Base-by-base conservation (phyloP, 1,139 yeast genomes). In the Debaryomyces fabryi region DNA sequence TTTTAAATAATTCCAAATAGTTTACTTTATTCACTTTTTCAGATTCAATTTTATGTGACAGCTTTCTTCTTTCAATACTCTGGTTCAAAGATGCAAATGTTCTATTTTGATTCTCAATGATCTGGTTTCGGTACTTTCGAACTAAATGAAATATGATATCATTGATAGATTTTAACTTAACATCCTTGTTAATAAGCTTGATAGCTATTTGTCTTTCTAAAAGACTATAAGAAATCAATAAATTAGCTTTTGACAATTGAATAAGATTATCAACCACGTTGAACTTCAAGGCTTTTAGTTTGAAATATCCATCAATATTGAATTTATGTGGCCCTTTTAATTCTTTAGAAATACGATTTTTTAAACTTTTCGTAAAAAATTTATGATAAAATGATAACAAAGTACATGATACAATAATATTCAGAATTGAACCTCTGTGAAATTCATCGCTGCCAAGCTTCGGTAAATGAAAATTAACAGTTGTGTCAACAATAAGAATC, bases 131-230 rank as follows among this genome's bases (percentile, higher is more conserved):
- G 10, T 73, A 51, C 47, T 65, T 66, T 47, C 77, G 57, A 1
- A 72, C 69, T 29, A 74, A 56, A 39, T 69, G 69, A 55, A 76
- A 76, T 7, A 76, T 62, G 24, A 67, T 69, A 37, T 66, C 69
- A 55, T 76, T 76, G 12, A 74, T 68, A 0, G 78, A 73, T 27
- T 63, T 67, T 27, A 74, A 45, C 47, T 63, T 64, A 15, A 71
- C 46, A 13, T 59, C 58, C 50, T 69, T 73, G 29, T 65, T 60
- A 18, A 63, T 54, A 12, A 69, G 42, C 42, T 65, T 64, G 3
- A 73, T 42, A 1, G 68, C 53, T 2, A 71, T 16, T 12, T 53
- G 58, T 9, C 58, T 51, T 3, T 58, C 62, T 3, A 53, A 20
- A 1, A 71, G 51, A 47, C 68, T 62, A 50, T 69, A 74, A 1